Evolutionary conservation across 106 monocot species (phyloP).

Genomic region (Allium sativum): DNA sequence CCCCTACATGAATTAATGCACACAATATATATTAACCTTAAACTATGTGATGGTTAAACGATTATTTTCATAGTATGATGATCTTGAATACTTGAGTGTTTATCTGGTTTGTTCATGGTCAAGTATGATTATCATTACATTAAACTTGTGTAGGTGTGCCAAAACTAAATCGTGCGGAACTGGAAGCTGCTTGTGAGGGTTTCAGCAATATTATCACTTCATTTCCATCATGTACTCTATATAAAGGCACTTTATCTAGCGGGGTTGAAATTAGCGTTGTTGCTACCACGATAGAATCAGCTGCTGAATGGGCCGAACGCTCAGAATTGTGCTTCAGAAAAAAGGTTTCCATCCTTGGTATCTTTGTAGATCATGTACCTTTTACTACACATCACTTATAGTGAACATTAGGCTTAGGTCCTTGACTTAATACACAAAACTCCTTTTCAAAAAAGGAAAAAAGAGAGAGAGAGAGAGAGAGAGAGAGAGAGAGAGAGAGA

Average conservation of each 20-base stretch:
- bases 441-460: no score
- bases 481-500: no score
- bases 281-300: conserved; percentile 47
- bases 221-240: conserved; percentile 52
- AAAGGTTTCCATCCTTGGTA: conserved; percentile 40
- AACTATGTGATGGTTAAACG: neutral
- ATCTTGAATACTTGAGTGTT: neutral
- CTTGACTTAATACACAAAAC: no score
- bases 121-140: neutral
- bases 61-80: neutral
- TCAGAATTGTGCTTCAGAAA: conserved; percentile 65
- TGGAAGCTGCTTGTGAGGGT: conserved; percentile 90
- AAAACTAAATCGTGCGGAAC: conserved; percentile 69
- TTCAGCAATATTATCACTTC: conserved; percentile 79
- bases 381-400: neutral
- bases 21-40: neutral
- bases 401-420: no score
- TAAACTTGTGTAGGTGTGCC: conserved; percentile 53
- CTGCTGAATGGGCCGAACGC: conserved; percentile 57
- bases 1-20: neutral
- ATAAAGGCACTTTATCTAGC: conserved; percentile 86
- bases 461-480: no score
- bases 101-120: neutral
- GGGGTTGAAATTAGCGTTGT: conserved; percentile 89
- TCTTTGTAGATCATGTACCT: neutral